phyloP scores from a whole-genome alignment of 306 rosid genomes.

The Corylus avellana region DNA sequence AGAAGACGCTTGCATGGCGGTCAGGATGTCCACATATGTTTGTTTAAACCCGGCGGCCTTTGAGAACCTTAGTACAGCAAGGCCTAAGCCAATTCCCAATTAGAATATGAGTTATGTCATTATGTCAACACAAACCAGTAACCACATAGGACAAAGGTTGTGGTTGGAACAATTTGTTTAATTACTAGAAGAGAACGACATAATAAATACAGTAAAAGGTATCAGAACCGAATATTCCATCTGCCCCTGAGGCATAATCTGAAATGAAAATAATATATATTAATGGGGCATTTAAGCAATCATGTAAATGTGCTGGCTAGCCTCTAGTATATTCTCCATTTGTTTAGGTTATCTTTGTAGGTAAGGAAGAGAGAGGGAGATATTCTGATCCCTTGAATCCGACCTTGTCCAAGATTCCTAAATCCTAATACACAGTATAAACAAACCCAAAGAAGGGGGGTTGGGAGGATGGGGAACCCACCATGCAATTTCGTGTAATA shows the following conservation, averaged over 20 bases:
- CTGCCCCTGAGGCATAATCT: slow-evolving; percentile 20
- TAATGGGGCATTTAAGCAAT: neutral
- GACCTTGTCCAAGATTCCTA: slow-evolving; percentile 43
- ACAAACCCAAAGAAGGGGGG: slow-evolving; percentile 8
- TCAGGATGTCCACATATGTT: slow-evolving; percentile 12
- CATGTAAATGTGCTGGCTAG: slow-evolving; percentile 30
- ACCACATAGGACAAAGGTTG: slow-evolving; percentile 25
- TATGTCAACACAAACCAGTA: slow-evolving; percentile 5
- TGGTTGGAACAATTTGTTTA: neutral
- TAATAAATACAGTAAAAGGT: neutral
- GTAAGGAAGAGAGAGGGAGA: slow-evolving; percentile 22
- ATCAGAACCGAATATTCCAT: slow-evolving; percentile 50
- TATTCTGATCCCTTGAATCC: slow-evolving; percentile 41
- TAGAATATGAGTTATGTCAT: neutral
- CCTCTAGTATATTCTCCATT: slow-evolving; percentile 44
- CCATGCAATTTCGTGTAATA: neutral
- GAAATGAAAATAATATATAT: neutral
- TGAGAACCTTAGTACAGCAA: slow-evolving; percentile 19
- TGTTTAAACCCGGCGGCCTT: slow-evolving; percentile 26
- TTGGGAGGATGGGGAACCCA: neutral
- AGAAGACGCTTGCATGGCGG: slow-evolving; percentile 19
- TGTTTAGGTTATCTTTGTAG: slow-evolving; percentile 47
- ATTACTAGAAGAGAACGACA: slow-evolving; percentile 16
- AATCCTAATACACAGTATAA: neutral
- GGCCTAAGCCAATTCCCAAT: neutral